These are phyloP conservation scores for Fennellomyces sp. DNA, from an alignment of 371 early-diverging fungal species.

Conservation along the genomic window DNA sequence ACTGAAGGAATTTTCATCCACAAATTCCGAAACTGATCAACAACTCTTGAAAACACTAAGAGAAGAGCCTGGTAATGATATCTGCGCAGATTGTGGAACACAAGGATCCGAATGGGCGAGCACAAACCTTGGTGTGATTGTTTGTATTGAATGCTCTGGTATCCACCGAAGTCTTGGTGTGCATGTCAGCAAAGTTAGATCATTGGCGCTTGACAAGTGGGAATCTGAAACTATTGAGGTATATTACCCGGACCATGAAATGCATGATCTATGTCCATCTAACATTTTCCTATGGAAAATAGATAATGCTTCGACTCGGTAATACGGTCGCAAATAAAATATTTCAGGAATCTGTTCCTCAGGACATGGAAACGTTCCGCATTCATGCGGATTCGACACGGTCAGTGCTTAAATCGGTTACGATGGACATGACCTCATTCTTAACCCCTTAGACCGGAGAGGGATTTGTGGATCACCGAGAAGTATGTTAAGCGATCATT, in stretches of 20 bases:
- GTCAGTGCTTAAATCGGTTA: slow-evolving; percentile 19
- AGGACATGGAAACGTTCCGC: slow-evolving; percentile 38
- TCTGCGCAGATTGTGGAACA: slow-evolving; percentile 83
- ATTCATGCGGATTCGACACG: slow-evolving; percentile 31
- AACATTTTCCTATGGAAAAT: neutral
- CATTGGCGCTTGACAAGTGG: slow-evolving; percentile 88
- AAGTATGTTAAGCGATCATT: slow-evolving; percentile 79
- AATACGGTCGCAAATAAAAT: slow-evolving; percentile 78
- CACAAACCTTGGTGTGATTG: slow-evolving; percentile 87
- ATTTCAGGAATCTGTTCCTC: slow-evolving; percentile 61
- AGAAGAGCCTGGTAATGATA: slow-evolving; percentile 64
- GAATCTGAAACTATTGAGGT: slow-evolving; percentile 77
- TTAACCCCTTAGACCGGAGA: slow-evolving; percentile 47
- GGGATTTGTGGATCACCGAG: slow-evolving; percentile 69
- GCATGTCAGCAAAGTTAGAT: slow-evolving; percentile 88
- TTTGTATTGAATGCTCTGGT: slow-evolving; percentile 98
- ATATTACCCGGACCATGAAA: slow-evolving; percentile 7
- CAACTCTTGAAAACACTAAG: slow-evolving; percentile 32
- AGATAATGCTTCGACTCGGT: slow-evolving; percentile 83
- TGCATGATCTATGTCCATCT: neutral
- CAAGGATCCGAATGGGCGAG: slow-evolving; percentile 90
- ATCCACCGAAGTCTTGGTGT: slow-evolving; percentile 96
- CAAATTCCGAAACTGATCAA: slow-evolving; percentile 12
- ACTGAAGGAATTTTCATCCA: slow-evolving; percentile 6
- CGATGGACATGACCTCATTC: neutral